Base-by-base conservation (phyloP, 225 moss, liverwort and hornwort species). In the Polytrichum formosum region DNA sequence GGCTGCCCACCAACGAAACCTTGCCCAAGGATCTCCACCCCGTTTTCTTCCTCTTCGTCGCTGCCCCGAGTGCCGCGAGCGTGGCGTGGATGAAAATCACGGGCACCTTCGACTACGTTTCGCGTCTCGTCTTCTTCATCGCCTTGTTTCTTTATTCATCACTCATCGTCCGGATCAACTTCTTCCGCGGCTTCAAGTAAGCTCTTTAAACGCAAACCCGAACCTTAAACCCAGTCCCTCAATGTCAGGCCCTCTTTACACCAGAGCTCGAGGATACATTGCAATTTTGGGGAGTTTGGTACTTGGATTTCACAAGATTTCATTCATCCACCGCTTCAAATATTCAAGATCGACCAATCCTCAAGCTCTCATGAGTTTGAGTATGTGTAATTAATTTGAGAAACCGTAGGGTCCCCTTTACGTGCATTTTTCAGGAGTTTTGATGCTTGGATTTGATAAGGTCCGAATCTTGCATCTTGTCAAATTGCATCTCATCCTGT, bases 1-100 rank as follows among this genome's bases (percentile, higher is more conserved):
- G 83, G 6, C n/a, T 89, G 56, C 89, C 86, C 21, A 89, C 86
- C 0, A 86, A 86, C 13, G 81, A 83, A 26, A 77, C 76, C 4
- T 54, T 89, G 54, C 86, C 86, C 16, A 74, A 73, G 22, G 81
- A 89, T 6, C 71, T 89, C 20, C 86, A 89, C 25, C 86, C 86
- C 2, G 79, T 89, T 0, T 89, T 81, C 75, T 89, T 89, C 68
- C 72, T 89, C 56, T 89, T 89, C 7, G 83, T 89, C 26, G 89
- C 89, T 2, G 86, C 83, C 22, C 89, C 89, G 5, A 83, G 85
- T 63, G 74, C 80, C 6, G 86, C 86, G 16, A 89, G 86, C 53
- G 75, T 89, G 30, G 83, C 86, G 0, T 89, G 89, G 89, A 85
- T 81, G 83, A 67, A 68, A 7, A 85, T 89, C 64, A 78, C 70